These are phyloP conservation scores for Allium sativum DNA, from an alignment of 106 monocot genomes.

Conservation along the genomic window DNA sequence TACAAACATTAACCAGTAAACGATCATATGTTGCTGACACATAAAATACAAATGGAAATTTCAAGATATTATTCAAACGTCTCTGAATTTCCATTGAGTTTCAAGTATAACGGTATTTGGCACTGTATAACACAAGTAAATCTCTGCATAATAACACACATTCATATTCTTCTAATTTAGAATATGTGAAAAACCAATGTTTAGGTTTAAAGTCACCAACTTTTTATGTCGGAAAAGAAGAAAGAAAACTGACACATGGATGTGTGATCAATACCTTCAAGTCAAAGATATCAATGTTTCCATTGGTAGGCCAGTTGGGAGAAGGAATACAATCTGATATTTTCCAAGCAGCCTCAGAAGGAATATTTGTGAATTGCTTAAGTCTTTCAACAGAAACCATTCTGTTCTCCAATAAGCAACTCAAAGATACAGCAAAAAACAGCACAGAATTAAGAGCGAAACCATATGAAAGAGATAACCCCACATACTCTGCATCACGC, in stretches of 20 bases:
- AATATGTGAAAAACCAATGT: background rate
- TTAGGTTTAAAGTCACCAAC: background rate
- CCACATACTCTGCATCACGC: slow-evolving; percentile 57
- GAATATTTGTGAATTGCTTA: slow-evolving; percentile 84
- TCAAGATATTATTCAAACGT: too few species aligned
- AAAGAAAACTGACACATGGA: background rate
- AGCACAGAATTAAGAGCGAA: slow-evolving; percentile 65
- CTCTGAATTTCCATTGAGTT: too few species aligned
- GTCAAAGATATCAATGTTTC: slow-evolving; percentile 54
- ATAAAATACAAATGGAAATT: too few species aligned
- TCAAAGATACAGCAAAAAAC: slow-evolving; percentile 74
- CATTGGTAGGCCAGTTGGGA: slow-evolving; percentile 65
- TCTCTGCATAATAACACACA: too few species aligned
- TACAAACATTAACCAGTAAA: too few species aligned
- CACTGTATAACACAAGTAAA: too few species aligned
- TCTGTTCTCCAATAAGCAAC: slow-evolving; percentile 87
- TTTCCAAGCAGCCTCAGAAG: slow-evolving; percentile 80
- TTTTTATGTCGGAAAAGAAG: background rate
- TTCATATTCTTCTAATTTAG: too few species aligned
- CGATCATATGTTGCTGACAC: too few species aligned
- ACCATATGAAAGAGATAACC: slow-evolving; percentile 90
- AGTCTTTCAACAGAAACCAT: slow-evolving; percentile 99
- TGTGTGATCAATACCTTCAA: slow-evolving; percentile 51
- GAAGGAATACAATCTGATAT: slow-evolving; percentile 63
- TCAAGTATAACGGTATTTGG: too few species aligned